Conservation (phyloP, 148 eudicot species). For the Rheum nobile region DNA sequence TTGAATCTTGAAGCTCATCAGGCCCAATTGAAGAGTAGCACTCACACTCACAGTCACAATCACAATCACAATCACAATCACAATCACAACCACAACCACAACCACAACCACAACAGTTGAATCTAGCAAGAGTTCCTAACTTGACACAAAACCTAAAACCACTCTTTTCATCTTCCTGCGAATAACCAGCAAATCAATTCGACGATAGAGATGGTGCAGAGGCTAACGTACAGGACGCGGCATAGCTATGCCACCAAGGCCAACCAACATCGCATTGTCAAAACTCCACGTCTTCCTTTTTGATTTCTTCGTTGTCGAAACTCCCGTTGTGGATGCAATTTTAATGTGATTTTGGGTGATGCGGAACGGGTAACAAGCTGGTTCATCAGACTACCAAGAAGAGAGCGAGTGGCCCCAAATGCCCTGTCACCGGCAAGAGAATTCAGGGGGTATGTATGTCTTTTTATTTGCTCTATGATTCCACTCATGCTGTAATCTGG, state of each 20-base stretch:
- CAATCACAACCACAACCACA: too few relatives aligned
- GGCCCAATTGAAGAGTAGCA: not conserved
- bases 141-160: not conserved
- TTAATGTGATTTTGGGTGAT: not conserved
- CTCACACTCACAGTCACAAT: too few relatives aligned
- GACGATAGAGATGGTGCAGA: constrained; percentile 5
- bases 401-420: constrained; percentile 69
- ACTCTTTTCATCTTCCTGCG: not conserved
- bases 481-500: too few relatives aligned
- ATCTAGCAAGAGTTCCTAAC: too few relatives aligned
- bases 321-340: not conserved
- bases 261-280: constrained; percentile 34
- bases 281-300: constrained; percentile 30
- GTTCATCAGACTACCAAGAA: constrained; percentile 52
- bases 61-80: too few relatives aligned
- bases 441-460: constrained; percentile 84
- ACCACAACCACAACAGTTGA: too few relatives aligned
- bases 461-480: too few relatives aligned
- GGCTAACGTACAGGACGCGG: constrained; percentile 33
- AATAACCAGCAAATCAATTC: not conserved
- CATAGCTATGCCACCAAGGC: too few relatives aligned
- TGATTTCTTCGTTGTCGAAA: too few relatives aligned
- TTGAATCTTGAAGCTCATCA: too few relatives aligned
- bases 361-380: constrained; percentile 44
- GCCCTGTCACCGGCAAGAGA: constrained; percentile 76